Evolutionary conservation across 1,284 basidiomycete species (phyloP), one percentile per base, ranked within the genome.

Genomic region (Ustilago trichophora): DNA sequence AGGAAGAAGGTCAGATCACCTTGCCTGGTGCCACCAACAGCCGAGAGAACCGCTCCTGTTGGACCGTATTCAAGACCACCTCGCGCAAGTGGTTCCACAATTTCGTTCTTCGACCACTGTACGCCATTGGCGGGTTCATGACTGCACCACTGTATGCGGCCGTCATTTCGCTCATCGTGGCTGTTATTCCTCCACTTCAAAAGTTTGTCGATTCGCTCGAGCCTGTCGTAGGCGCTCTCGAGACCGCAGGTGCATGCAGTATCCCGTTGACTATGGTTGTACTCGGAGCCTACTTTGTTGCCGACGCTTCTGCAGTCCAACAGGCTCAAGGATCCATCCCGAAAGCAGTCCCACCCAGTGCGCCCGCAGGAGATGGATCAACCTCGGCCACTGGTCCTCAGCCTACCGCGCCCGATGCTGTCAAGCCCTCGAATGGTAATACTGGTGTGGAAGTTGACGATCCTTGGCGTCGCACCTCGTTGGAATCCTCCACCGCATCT

Each of bases 181-280:
- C 93, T 1, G 87, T 91, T 72, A 85, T 90, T 16, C 88, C 84
- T 6, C 89, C 90, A 2, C 73, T 95, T 12, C 83, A 84, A 59
- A 49, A 64, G 32, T 64, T 72, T 15, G 47, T 84, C 40, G 77
- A 81, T 37, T 58, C 77, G 33, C 36, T 82, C 16, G 73, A 78
- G 52, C 82, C 83, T 6, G 58, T 84, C 11, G 80, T 82, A n/a
- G 83, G 83, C 29, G 82, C 83, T n/a, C 75, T 84, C 35, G 75
- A 80, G 45, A 81, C 77, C 29, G 76, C 82, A 9, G 83, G 83
- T 18, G 77, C 79, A 8, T 83, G 82, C 66, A 59, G 75, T 78
- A 83, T 97, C 67, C 93, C 93, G 0, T 80, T 96, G 21, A 96
- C 93, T 3, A 85, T 97, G 32, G 86, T 97, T 58, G 92, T 96